Evolutionary conservation across 305 asterid genomes (phyloP).

Genomic region (Fraxinus sp.): DNA sequence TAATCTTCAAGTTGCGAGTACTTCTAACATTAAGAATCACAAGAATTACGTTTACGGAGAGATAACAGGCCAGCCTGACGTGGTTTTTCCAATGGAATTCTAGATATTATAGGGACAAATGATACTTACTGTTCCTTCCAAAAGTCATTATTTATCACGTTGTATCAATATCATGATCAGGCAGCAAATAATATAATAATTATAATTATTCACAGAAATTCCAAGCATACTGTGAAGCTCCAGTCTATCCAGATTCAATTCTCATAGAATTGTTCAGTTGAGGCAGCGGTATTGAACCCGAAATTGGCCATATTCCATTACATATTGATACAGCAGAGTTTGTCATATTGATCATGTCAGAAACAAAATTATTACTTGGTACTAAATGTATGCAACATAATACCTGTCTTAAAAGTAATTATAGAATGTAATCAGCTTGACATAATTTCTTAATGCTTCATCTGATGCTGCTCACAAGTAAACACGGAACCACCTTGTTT

Average conservation of each 20-base stretch:
- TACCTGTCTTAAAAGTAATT: neutral
- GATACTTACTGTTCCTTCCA: neutral
- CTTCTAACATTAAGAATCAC: neutral
- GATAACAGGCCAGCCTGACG: neutral
- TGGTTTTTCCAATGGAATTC: neutral
- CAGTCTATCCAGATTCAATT: constrained; percentile 57
- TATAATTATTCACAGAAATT: neutral
- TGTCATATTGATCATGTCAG: neutral
- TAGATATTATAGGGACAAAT: neutral
- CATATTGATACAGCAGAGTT: neutral
- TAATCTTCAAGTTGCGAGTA: neutral
- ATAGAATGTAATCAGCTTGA: neutral
- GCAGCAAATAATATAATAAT: neutral
- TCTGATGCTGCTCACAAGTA: neutral
- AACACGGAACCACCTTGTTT: neutral
- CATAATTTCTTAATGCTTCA: neutral
- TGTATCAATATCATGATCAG: neutral
- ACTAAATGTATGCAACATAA: neutral
- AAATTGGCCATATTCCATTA: neutral
- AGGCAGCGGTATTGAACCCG: neutral
- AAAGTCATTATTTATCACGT: neutral
- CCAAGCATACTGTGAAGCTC: constrained; percentile 27
- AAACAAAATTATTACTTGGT: neutral
- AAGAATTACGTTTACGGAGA: neutral
- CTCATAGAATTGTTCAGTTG: constrained; percentile 18